phyloP scores from a whole-genome alignment of 2,329 filamentous ascomycete species.

The Calonectria pauciramosa region DNA sequence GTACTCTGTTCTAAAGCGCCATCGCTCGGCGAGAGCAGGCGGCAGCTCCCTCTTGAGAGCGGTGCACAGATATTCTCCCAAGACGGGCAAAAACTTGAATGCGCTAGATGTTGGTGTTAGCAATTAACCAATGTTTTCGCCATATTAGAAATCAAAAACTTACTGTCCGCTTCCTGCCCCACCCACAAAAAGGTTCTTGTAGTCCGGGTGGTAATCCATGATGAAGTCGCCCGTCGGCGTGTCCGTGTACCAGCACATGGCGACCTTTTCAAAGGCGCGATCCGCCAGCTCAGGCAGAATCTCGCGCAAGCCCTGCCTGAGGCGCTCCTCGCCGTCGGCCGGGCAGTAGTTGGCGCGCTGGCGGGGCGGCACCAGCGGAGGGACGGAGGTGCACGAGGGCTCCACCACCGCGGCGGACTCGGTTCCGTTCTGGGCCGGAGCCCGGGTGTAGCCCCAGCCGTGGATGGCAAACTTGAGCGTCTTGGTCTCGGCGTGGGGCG shows the following conservation, averaged over 20 bases:
- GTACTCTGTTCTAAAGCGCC: background rate
- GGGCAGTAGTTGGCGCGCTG: conserved; percentile 1
- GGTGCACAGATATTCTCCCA: background rate
- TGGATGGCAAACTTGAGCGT: conserved; percentile 35
- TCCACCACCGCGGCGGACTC: background rate
- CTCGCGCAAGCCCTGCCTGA: background rate
- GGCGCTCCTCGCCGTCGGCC: background rate
- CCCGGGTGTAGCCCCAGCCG: background rate
- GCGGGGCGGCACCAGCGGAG: background rate
- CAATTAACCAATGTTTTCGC: no score
- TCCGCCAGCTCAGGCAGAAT: conserved; percentile 33
- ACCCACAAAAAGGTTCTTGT: conserved; percentile 34
- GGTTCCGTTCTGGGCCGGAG: background rate
- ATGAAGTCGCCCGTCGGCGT: conserved; percentile 40
- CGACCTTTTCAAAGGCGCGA: conserved; percentile 20
- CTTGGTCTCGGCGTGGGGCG: conserved; percentile 33
- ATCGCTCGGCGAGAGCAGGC: background rate
- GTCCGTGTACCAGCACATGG: conserved; percentile 39
- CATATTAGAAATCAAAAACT: conserved; percentile 11
- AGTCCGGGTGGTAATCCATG: conserved; percentile 40
- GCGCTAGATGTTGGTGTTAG: background rate
- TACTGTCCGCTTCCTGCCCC: conserved; percentile 40
- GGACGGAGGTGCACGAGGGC: background rate
- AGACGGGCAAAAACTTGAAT: background rate
- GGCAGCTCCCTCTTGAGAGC: background rate